These are phyloP conservation scores for Colletotrichum ledebouriae DNA, from an alignment of 2,329 filamentous ascomycete genomes.

Conservation along the genomic window DNA sequence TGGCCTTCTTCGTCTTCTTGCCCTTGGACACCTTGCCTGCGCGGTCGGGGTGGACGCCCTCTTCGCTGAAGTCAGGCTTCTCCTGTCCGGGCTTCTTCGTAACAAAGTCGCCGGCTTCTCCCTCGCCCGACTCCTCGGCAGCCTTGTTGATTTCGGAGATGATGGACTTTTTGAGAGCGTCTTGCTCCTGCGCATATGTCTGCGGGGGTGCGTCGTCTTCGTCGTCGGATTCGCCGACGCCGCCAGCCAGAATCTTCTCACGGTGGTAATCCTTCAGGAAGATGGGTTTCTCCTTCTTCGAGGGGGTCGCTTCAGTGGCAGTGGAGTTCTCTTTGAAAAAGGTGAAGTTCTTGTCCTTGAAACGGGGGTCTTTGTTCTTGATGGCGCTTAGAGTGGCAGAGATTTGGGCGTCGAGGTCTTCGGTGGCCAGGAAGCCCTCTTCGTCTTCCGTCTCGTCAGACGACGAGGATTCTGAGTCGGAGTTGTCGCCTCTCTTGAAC, in stretches of 20 bases:
- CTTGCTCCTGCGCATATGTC: conserved; percentile 92
- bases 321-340: conserved; percentile 74
- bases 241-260: conserved; percentile 84
- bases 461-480: conserved; percentile 72
- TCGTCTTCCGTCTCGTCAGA: conserved; percentile 91
- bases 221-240: conserved; percentile 69
- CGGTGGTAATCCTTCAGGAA: conserved; percentile 92
- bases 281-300: conserved; percentile 83
- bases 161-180: conserved; percentile 81
- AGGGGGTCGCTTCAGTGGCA: conserved; percentile 47
- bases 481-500: conserved; percentile 68
- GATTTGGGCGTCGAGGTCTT: conserved; percentile 88
- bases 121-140: conserved; percentile 64
- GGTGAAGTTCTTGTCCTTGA: conserved; percentile 84
- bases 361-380: conserved; percentile 87
- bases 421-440: conserved; percentile 86
- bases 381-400: conserved; percentile 89
- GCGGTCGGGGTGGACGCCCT: conserved; percentile 70
- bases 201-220: conserved; percentile 68
- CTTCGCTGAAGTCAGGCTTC: conserved; percentile 46
- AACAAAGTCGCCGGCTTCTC: conserved; percentile 77
- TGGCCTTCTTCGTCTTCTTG: conserved; percentile 54
- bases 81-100: conserved; percentile 74
- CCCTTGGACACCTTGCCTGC: conserved; percentile 54
- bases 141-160: conserved; percentile 84